Evolutionary conservation across 1,139 yeast species (phyloP).

Genomic region (Scheffersomyces quercinus): DNA sequence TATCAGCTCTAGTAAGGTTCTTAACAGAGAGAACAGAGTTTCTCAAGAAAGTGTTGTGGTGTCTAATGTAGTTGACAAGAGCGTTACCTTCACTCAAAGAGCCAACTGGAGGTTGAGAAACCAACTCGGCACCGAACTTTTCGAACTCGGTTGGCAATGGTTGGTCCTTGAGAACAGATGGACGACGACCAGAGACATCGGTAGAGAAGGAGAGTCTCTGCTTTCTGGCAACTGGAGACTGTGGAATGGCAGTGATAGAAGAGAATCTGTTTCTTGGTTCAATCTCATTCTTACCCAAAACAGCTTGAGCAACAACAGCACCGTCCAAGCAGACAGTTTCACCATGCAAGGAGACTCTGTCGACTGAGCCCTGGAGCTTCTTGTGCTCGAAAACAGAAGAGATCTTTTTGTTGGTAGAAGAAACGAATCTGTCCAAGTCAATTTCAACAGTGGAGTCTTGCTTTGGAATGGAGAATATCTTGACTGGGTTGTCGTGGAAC

Average conservation of each 20-base stretch:
- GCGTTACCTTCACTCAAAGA: slow-evolving; percentile 78
- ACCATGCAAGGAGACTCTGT: slow-evolving; percentile 78
- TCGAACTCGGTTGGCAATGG: slow-evolving; percentile 49
- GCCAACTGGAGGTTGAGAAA: slow-evolving; percentile 66
- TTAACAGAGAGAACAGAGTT: slow-evolving; percentile 85
- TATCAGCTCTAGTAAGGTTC: slow-evolving; percentile 81
- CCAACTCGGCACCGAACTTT: slow-evolving; percentile 67
- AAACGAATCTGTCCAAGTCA: slow-evolving; percentile 69
- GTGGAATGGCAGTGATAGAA: slow-evolving; percentile 41
- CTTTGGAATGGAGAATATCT: slow-evolving; percentile 80
- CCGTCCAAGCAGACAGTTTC: slow-evolving; percentile 88
- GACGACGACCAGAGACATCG: slow-evolving; percentile 37
- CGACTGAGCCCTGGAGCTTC: slow-evolving; percentile 74
- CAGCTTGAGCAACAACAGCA: slow-evolving; percentile 55
- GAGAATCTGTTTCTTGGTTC: slow-evolving; percentile 43
- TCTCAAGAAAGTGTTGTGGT: slow-evolving; percentile 85
- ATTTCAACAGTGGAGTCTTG: slow-evolving; percentile 79
- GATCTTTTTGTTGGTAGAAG: slow-evolving; percentile 43
- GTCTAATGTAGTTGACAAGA: slow-evolving; percentile 71
- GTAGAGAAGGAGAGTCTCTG: slow-evolving; percentile 48
- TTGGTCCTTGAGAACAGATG: slow-evolving; percentile 37
- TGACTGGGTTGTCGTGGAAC: slow-evolving; percentile 80
- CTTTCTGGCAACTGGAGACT: slow-evolving; percentile 48
- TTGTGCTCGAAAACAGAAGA: slow-evolving; percentile 28
- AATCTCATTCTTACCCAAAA: slow-evolving; percentile 61